Conservation (phyloP, 1,139 yeast species). For the Yamadazyma sp. region DNA sequence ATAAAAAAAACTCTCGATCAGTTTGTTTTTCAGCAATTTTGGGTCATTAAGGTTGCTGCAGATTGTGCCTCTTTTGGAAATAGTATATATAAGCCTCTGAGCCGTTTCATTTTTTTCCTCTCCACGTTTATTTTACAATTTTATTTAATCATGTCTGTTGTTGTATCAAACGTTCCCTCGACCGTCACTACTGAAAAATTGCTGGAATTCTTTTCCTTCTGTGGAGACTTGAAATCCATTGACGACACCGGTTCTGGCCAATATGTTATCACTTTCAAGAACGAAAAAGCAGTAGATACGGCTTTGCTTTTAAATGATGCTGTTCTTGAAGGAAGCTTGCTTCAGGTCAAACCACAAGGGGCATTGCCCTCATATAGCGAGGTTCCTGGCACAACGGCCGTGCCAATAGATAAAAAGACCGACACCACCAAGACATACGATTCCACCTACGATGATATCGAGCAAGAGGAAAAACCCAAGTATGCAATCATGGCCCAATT, state of each 20-base stretch:
- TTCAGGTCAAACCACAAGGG: slow-evolving; percentile 17
- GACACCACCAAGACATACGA: slow-evolving; percentile 28
- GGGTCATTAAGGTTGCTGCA: slow-evolving; percentile 1
- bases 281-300: slow-evolving; percentile 66
- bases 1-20: no score
- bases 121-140: neutral
- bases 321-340: slow-evolving; percentile 19
- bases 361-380: slow-evolving; percentile 12
- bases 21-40: no score
- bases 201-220: slow-evolving; percentile 70
- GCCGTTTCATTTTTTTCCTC: neutral
- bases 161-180: slow-evolving; percentile 39
- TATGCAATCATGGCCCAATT: slow-evolving; percentile 75
- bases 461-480: slow-evolving; percentile 79
- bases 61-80: neutral
- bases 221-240: slow-evolving; percentile 64
- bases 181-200: slow-evolving; percentile 56
- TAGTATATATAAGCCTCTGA: neutral
- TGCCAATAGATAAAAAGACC: slow-evolving; percentile 22
- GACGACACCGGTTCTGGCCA: slow-evolving; percentile 25
- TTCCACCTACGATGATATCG: slow-evolving; percentile 48
- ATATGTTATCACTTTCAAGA: slow-evolving; percentile 53
- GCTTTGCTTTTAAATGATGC: slow-evolving; percentile 75
- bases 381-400: slow-evolving; percentile 8
- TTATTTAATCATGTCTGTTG: slow-evolving; percentile 12